These are phyloP conservation scores for Chlamydomonas schloesseri DNA, from an alignment of 139 green algal species.

Conservation along the genomic window DNA sequence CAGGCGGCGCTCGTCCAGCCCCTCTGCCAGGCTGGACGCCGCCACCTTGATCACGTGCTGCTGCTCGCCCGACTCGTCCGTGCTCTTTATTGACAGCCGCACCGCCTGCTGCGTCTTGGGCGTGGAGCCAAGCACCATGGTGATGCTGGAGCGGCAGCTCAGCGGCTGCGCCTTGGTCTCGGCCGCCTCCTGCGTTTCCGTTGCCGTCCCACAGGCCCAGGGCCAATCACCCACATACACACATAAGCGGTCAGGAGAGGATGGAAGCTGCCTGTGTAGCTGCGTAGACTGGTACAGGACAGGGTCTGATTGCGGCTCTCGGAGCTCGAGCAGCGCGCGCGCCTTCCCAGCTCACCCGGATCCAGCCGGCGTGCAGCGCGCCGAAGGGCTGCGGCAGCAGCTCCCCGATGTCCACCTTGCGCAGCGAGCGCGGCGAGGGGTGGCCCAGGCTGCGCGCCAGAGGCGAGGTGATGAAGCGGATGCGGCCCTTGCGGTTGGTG, in stretches of 20 bases:
- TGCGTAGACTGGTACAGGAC: no score
- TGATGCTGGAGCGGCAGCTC: slow-evolving; percentile 29
- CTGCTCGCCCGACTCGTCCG: slow-evolving; percentile 39
- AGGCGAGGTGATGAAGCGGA: slow-evolving; percentile 36
- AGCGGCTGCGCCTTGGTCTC: slow-evolving; percentile 31
- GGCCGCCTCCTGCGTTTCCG: slow-evolving; percentile 39
- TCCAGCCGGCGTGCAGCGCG: slow-evolving; percentile 50
- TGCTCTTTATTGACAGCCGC: slow-evolving; percentile 25
- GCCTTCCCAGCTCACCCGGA: slow-evolving; percentile 29
- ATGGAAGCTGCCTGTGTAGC: no score
- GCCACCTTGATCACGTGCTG: slow-evolving; percentile 40
- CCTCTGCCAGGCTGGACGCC: slow-evolving; percentile 24
- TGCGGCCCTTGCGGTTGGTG: slow-evolving; percentile 50
- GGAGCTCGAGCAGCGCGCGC: no score
- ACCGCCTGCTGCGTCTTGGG: slow-evolving; percentile 36
- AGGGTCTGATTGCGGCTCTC: no score
- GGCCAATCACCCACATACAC: no score
- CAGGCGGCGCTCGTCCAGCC: slow-evolving; percentile 55
- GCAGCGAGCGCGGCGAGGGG: slow-evolving; percentile 7
- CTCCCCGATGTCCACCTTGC: slow-evolving; percentile 26
- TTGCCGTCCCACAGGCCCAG: no score
- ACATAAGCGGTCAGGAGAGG: no score
- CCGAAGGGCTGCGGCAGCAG: slow-evolving; percentile 58
- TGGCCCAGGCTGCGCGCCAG: slow-evolving; percentile 45
- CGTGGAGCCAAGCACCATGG: slow-evolving; percentile 30